phyloP scores from a whole-genome alignment of 345 rosid species.

The Noccaea bulbosa region DNA sequence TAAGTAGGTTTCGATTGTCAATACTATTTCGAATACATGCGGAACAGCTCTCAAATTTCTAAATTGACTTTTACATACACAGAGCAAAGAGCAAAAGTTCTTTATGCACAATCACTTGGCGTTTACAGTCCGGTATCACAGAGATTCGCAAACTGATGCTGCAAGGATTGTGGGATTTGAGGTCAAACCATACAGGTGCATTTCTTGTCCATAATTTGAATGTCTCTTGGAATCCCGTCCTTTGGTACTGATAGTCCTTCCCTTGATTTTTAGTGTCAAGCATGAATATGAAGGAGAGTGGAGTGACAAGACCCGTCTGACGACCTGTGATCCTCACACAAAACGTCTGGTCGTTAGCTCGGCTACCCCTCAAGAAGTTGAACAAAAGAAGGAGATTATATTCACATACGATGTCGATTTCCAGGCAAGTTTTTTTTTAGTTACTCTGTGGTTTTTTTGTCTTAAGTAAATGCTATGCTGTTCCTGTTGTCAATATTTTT shows the following conservation, averaged over 20 bases:
- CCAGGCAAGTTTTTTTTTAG: conserved; percentile 57
- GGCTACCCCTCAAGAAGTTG: conserved; percentile 93
- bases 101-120: conserved; percentile 93
- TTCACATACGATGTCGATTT: conserved; percentile 93
- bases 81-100: conserved; percentile 91
- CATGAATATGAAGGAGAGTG: conserved; percentile 89
- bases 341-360: conserved; percentile 82
- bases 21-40: conserved; percentile 5
- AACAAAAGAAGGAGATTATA: conserved; percentile 74
- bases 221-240: neutral
- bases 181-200: conserved; percentile 92
- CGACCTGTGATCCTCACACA: conserved; percentile 89
- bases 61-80: conserved; percentile 39
- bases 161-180: conserved; percentile 98
- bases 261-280: conserved; percentile 58
- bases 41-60: conserved; percentile 30
- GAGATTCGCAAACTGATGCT: conserved; percentile 68
- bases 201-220: neutral
- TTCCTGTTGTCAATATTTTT: conserved; percentile 15
- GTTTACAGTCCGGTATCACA: conserved; percentile 87
- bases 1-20: conserved; percentile 43
- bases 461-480: neutral
- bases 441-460: neutral
- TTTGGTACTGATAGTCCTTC: conserved; percentile 24
- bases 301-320: conserved; percentile 71